Conservation (phyloP, 176 grass and related monocot species). For the Juncus effusus region DNA sequence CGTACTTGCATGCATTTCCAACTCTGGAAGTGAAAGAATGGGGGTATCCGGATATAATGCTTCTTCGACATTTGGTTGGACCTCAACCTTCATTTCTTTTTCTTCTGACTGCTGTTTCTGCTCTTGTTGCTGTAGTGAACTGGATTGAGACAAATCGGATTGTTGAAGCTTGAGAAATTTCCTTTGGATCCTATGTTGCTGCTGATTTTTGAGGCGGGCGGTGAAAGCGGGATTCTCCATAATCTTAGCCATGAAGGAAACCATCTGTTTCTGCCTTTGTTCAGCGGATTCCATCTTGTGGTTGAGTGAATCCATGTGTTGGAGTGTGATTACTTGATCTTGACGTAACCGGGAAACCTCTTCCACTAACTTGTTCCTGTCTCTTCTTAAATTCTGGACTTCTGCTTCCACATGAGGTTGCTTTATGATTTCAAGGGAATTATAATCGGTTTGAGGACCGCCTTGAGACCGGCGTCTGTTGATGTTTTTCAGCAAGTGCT, state of each 20-base stretch:
- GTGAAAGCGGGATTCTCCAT: slow-evolving; percentile 57
- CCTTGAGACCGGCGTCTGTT: slow-evolving; percentile 68
- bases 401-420: slow-evolving; percentile 42
- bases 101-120: background rate
- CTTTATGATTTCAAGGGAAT: slow-evolving; percentile 30
- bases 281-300: slow-evolving; percentile 60
- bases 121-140: slow-evolving; percentile 9
- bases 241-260: slow-evolving; percentile 83
- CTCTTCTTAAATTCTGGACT: slow-evolving; percentile 48
- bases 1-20: background rate
- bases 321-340: slow-evolving; percentile 55
- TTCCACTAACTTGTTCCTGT: slow-evolving; percentile 48
- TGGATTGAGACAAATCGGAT: slow-evolving; percentile 39
- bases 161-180: slow-evolving; percentile 64
- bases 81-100: background rate
- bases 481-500: slow-evolving; percentile 68
- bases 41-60: slow-evolving; percentile 7
- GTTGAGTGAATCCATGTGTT: slow-evolving; percentile 68
- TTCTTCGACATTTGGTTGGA: slow-evolving; percentile 1
- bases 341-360: slow-evolving; percentile 60
- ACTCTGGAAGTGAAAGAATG: background rate
- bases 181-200: slow-evolving; percentile 45
- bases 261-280: slow-evolving; percentile 76
- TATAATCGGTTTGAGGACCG: slow-evolving; percentile 29
- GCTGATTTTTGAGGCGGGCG: slow-evolving; percentile 46